Percentiles rank a stretch among this genome's conserved stretches.
Conservation (phyloP, 2,329 filamentous ascomycete genomes). For the Ophiocordyceps camponoti-saundersi region DNA sequence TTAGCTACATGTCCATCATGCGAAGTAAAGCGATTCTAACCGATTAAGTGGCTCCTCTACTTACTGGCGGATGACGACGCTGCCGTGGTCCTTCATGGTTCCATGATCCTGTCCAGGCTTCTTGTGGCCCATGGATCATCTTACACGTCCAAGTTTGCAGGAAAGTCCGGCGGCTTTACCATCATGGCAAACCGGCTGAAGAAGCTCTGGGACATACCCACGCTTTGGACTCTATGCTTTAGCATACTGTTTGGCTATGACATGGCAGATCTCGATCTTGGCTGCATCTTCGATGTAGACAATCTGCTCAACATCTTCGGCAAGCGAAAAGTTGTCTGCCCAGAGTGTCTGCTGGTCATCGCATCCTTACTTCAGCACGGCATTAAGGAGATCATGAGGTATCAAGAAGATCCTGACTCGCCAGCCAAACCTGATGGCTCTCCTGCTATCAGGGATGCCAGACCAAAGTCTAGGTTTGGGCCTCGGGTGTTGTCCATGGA, state of each 20-base stretch:
- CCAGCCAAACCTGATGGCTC: slow-evolving; percentile 16
- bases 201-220: slow-evolving; percentile 75
- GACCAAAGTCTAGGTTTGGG: slow-evolving; percentile 4
- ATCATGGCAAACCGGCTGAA: slow-evolving; percentile 72
- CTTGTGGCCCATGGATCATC: slow-evolving; percentile 64
- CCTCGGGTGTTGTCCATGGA: slow-evolving; percentile 47
- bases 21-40: not conserved
- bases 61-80: slow-evolving; percentile 75
- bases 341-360: slow-evolving; percentile 66
- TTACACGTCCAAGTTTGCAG: slow-evolving; percentile 72
- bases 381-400: slow-evolving; percentile 50
- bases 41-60: slow-evolving; percentile 66
- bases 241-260: slow-evolving; percentile 77
- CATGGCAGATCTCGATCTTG: slow-evolving; percentile 56
- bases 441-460: not conserved
- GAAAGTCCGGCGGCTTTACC: slow-evolving; percentile 71
- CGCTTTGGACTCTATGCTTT: slow-evolving; percentile 77
- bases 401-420: slow-evolving; percentile 42
- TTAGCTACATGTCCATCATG: not conserved
- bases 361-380: slow-evolving; percentile 78
- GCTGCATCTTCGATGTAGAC: slow-evolving; percentile 56
- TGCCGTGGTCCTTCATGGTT: slow-evolving; percentile 63
- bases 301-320: slow-evolving; percentile 61
- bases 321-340: slow-evolving; percentile 49
- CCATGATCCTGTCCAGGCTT: slow-evolving; percentile 69